phyloP scores from a whole-genome alignment of 2,329 filamentous ascomycete genomes.

The Tolypocladium amazonense region DNA sequence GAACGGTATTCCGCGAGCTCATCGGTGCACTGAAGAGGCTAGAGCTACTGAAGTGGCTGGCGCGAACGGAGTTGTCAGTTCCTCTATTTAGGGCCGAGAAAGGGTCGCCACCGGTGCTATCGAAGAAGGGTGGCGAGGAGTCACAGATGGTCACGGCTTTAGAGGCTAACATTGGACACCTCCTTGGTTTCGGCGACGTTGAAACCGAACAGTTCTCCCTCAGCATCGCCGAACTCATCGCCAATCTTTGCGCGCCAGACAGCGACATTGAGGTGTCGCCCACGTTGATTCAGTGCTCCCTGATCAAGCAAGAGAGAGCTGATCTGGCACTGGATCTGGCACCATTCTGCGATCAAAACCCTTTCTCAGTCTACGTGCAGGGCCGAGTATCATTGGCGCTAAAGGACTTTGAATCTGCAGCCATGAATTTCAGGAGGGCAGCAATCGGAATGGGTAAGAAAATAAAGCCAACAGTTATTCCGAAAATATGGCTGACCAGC shows the following conservation, averaged over 20 bases:
- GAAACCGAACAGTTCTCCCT: slow-evolving; percentile 41
- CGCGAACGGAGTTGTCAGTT: slow-evolving; percentile 44
- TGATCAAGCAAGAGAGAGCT: slow-evolving; percentile 47
- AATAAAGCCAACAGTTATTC: neutral
- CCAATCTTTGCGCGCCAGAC: slow-evolving; percentile 52
- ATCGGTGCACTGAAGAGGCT: slow-evolving; percentile 61
- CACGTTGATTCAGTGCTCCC: slow-evolving; percentile 49
- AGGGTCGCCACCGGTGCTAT: slow-evolving; percentile 16
- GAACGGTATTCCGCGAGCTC: slow-evolving; percentile 58
- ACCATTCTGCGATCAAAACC: slow-evolving; percentile 44
- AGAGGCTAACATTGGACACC: slow-evolving; percentile 49
- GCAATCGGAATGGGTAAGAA: slow-evolving; percentile 69
- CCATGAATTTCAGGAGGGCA: slow-evolving; percentile 69
- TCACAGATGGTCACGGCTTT: slow-evolving; percentile 44
- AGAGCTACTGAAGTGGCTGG: slow-evolving; percentile 63
- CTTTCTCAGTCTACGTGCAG: slow-evolving; percentile 71
- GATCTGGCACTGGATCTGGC: slow-evolving; percentile 49
- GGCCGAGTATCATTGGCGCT: slow-evolving; percentile 67
- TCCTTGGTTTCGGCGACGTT: slow-evolving; percentile 48
- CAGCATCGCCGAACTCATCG: slow-evolving; percentile 55
- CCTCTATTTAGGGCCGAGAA: slow-evolving; percentile 30
- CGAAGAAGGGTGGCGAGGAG: slow-evolving; percentile 34
- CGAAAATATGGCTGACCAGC: neutral
- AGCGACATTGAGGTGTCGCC: slow-evolving; percentile 56
- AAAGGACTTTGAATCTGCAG: slow-evolving; percentile 63